Base-by-base conservation (phyloP, 805 yeast species). In the Teunomyces kruisii region DNA sequence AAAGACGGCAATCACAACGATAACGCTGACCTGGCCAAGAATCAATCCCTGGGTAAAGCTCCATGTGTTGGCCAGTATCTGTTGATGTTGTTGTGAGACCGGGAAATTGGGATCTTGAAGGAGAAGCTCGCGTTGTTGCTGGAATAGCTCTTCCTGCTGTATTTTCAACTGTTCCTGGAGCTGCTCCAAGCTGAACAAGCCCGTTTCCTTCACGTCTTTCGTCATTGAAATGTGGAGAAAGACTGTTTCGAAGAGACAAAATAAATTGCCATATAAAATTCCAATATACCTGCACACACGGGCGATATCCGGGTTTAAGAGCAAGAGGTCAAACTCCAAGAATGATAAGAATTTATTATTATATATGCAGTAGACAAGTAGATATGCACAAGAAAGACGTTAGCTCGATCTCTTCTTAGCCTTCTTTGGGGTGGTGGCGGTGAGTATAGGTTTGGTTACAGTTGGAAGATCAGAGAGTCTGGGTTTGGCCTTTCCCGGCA, bases 31-130 rank as follows among this genome's bases (percentile, higher is more conserved):
- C 57, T 87, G 94, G 0, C 95, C 95, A 2, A 86, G 48, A 1
- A 86, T 67, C 10, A 87, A 69, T 1, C 95, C 95, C 52, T 85
- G 88, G 0, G 89, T 80, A 56, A 87, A 87, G n/a, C 86, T 78
- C 86, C 88, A 81, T 3, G 52, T 52, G 26, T 43, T 45, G 27
- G 48, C 32, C 39, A n/a, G 38, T 9, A 26, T 46, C 10, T n/a
- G 32, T 30, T 9, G 45, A 39, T 44, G 59, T 32, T 37, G 54
- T 45, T 10, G 36, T 6, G 40, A 13, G 32, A 31, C 32, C 9
- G 22, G 28, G 15, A 35, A 35, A 32, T 27, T 24, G 39, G 43
- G 39, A 9, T 58, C 62, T 32, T 51, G 54, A 2, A 56, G 22
- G 15, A 58, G 44, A 10, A 62, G 44, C 7, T 55, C 63, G 33